phyloP scores from a whole-genome alignment of 495 filamentous ascomycete genomes.

The Aspergillus affinis region DNA sequence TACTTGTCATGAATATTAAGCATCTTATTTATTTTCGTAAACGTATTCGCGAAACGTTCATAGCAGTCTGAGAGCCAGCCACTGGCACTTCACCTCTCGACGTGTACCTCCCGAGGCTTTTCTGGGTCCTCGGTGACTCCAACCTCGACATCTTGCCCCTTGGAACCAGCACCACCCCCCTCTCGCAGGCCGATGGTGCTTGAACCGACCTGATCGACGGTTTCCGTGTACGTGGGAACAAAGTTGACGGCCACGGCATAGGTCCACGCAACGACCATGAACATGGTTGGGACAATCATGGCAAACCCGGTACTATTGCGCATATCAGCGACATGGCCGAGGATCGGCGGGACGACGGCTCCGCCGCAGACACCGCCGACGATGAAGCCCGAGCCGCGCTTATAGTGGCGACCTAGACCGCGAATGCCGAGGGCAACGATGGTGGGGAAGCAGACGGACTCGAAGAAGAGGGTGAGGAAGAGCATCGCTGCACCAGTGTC shows the following conservation, averaged over 20 bases:
- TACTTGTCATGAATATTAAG: background rate
- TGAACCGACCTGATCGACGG: slow-evolving; percentile 58
- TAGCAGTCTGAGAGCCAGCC: background rate
- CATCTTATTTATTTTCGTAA: background rate
- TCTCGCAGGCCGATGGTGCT: slow-evolving; percentile 50
- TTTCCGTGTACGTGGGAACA: slow-evolving; percentile 55
- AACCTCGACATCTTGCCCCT: slow-evolving; percentile 28
- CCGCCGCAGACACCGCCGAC: slow-evolving; percentile 59
- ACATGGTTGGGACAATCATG: slow-evolving; percentile 58
- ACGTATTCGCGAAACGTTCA: background rate
- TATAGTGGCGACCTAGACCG: slow-evolving; percentile 59
- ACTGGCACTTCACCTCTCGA: slow-evolving; percentile 1
- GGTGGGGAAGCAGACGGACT: slow-evolving; percentile 62
- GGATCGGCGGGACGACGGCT: slow-evolving; percentile 50
- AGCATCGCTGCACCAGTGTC: slow-evolving; percentile 38
- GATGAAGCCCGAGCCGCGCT: slow-evolving; percentile 56
- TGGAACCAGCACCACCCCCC: slow-evolving; percentile 1
- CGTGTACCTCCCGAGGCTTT: slow-evolving; percentile 13
- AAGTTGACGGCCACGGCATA: slow-evolving; percentile 66
- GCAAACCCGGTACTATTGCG: slow-evolving; percentile 48
- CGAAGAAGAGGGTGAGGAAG: slow-evolving; percentile 59
- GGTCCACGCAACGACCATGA: slow-evolving; percentile 55
- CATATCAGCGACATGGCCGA: slow-evolving; percentile 50
- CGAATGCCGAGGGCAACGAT: slow-evolving; percentile 62
- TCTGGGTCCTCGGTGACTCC: slow-evolving; percentile 17